Base-by-base conservation (phyloP, 2,329 filamentous ascomycete genomes). In the Mycogone perniciosa region DNA sequence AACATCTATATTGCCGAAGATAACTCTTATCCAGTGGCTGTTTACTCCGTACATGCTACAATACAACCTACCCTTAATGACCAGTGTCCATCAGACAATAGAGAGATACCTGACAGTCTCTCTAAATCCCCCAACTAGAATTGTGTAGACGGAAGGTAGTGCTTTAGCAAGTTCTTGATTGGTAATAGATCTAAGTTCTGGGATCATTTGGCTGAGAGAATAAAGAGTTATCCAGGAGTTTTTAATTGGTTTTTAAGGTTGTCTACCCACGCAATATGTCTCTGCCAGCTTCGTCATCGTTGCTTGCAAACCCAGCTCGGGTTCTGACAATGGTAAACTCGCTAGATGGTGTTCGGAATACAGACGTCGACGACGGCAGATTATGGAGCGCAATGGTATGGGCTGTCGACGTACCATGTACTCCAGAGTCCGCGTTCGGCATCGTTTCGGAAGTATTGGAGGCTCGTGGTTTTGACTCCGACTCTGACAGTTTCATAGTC, bases 401-500 rank as follows among this genome's bases (percentile, higher is more conserved):
- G 27, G 38, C 51, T 13, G 44, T 26, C 11, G 30, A 31, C 26
- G 11, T 33, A 20, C 3, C 20, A 20, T 20, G 20, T 6, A 26
- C n/a, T 13, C 6, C 30, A 7, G 37, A 29, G 4, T 27, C 6
- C 9, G 30, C n/a, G 6, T 53, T 27, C 31, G 31, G 2, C 7
- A 35, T 29, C 20, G n/a, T 6, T 26, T 50, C 47, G 31, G 35
- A 30, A 31, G 29, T 5, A 11, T 43, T 29, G 11, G 9, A 27
- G 30, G 33, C 10, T 20, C 3, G 11, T 30, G 40, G n/a, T 27
- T 26, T 27, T 34, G 9, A 2, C 11, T 50, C 26, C 5, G 10
- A 10, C 8, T 53, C 47, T 31, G 34, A 37, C 33, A 6, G 20
- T 31, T 47, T 44, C 20, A 41, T 6, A 55, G 65, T 72, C 47